Evolutionary conservation across 2,329 filamentous ascomycete genomes (phyloP).

Genomic region (Sporothrix dimorphospora): DNA sequence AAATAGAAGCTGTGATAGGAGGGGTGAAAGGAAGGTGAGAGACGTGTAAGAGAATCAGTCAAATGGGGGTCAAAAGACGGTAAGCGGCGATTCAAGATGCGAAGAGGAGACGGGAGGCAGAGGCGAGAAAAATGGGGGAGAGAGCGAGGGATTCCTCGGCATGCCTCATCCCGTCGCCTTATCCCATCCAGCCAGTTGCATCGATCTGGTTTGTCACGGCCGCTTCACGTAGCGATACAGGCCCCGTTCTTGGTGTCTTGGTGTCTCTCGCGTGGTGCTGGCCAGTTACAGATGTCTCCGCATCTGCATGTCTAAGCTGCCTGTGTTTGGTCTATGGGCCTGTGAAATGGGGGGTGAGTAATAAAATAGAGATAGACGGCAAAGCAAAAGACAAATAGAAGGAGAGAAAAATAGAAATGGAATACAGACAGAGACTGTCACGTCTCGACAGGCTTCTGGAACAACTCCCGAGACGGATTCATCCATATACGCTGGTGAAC

Average conservation of each 20-base stretch:
- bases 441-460: slow-evolving; percentile 14
- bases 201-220: slow-evolving; percentile 21
- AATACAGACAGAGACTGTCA: not conserved
- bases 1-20: not conserved
- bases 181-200: not conserved
- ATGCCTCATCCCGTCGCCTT: slow-evolving; percentile 1
- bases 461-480: not conserved
- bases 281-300: not conserved
- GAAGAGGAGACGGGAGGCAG: not conserved
- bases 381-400: not conserved
- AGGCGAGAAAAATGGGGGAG: not conserved
- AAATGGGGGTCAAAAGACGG: not conserved
- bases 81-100: not conserved
- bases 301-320: slow-evolving; percentile 24
- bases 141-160: not conserved
- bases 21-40: not conserved
- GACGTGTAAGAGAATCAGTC: not conserved
- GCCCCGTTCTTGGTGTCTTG: slow-evolving; percentile 13
- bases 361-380: not conserved
- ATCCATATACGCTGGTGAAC: not conserved
- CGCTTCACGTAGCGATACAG: slow-evolving; percentile 21
- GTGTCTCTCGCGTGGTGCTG: slow-evolving; percentile 20
- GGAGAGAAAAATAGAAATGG: not conserved
- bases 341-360: not conserved
- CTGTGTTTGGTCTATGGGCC: not conserved